Evolutionary conservation across 768 basidiomycete genomes (phyloP), one percentile per base, ranked within the genome.

Genomic region (Epithele typhae): DNA sequence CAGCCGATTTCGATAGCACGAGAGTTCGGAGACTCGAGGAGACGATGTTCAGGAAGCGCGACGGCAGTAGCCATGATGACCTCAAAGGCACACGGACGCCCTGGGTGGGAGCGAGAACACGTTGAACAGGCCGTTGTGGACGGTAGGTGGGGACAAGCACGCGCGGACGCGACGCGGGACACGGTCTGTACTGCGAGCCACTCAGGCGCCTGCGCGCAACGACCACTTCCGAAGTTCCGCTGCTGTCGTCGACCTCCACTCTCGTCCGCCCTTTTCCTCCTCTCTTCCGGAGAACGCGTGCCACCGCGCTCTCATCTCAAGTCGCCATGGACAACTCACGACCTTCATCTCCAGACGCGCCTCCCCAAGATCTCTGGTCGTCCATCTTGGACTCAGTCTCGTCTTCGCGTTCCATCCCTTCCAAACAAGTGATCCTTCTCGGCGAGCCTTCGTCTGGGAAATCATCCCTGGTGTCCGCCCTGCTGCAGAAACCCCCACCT

Each of bases 351-450:
- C 87, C 87, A 49, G 82, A 81, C 37, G 77, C 79, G 14, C 84
- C 84, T 4, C 86, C 85, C 0, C 78, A 82, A 55, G 88, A 94
- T 57, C 70, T 97, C 33, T 98, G 95, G 95, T 87, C 84, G 3
- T 88, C 89, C 11, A 97, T 98, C 55, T 76, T 98, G 4, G 84
- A 93, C 66, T 83, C 85, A 11, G 84, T 95, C 21, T 88, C 91
- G 2, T 81, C 82, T 23, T 79, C 86, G 30, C 79, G 89, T 43
- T 80, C 85, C 10, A 87, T 82, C 59, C 87, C 87, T 14, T 84
- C 88, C 17, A 96, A 94, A 67, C 89, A 94, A 61, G 73, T 95
- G 22, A 71, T 98, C 37, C 57, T 97, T 1, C 79, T 97, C 3
- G 93, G 90, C 36, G 80, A 88, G 50, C 82, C 87, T 0, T 75